A percentile compares a stretch with the other conserved stretches of the same genome.
Evolutionary conservation across 2,329 filamentous ascomycete species (phyloP).

Genomic region (Thelonectria olida): DNA sequence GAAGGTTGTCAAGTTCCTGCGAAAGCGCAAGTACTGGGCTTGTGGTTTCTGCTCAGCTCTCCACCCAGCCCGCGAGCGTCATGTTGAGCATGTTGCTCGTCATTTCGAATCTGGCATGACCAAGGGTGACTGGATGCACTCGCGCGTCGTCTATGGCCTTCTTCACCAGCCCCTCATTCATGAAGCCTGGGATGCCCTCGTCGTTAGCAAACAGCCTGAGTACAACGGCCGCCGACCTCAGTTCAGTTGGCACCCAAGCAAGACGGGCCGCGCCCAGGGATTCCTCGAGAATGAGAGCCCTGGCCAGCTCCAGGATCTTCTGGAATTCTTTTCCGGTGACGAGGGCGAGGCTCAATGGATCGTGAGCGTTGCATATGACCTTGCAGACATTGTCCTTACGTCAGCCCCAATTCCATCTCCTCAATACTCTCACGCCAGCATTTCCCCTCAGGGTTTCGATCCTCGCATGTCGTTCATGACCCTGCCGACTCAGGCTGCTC

Average conservation of each 20-base stretch:
- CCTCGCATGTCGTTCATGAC: conserved; percentile 44
- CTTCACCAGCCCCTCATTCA: conserved; percentile 72
- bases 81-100: conserved; percentile 74
- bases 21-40: conserved; percentile 73
- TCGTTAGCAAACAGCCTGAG: conserved; percentile 63
- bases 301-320: conserved; percentile 70
- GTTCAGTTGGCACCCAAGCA: conserved; percentile 68
- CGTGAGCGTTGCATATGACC: conserved; percentile 66
- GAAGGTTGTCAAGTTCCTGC: conserved; percentile 69
- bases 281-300: conserved; percentile 70
- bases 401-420: conserved; percentile 44
- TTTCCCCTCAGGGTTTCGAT: conserved; percentile 40
- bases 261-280: conserved; percentile 64
- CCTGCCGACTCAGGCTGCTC: conserved; percentile 45
- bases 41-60: conserved; percentile 74
- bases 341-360: conserved; percentile 66
- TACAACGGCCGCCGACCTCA: conserved; percentile 64
- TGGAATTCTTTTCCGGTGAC: conserved; percentile 71
- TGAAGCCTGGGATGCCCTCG: conserved; percentile 68
- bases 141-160: conserved; percentile 72
- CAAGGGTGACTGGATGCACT: conserved; percentile 74
- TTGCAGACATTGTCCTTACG: conserved; percentile 58
- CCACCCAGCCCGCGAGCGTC: conserved; percentile 70
- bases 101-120: conserved; percentile 72
- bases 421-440: conserved; percentile 41